Base-by-base conservation (phyloP, 108 stramenopile species). In the Chaetoceros tenuissimus region DNA sequence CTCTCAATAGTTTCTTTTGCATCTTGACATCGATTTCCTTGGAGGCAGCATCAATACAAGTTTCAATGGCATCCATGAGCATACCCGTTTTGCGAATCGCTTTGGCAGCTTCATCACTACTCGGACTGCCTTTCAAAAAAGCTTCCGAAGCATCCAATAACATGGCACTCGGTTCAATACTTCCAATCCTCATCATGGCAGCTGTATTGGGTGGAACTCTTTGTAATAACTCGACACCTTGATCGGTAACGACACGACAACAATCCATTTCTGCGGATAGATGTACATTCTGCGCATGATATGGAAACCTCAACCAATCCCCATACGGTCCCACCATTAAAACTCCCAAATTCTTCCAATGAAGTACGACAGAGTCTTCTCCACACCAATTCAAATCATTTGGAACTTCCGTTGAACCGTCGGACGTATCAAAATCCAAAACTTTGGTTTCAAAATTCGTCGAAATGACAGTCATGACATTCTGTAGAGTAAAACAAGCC, bases 291-390 rank as follows among this genome's bases (percentile, higher is more conserved):
- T 82, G 68, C 34, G 80, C 65, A 43, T 85, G 72, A 55, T 93
- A 94, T 0, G 84, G 85, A 59, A 85, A 96, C 28, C 89, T 79
- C 52, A 94, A 60, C 89, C 91, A 96, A 67, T 98, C 95, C 19
- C 97, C 97, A 64, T 94, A 95, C 0, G 95, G 95, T 1, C 97
- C 97, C 1, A 98, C 94, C 82, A 96, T 85, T 23, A 96, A 65
- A 28, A 96, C 71, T 3, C 95, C 97, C 69, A 94, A 58, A 25
- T 93, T 91, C 34, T 81, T 87, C 90, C 93, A 96, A 58, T 94
- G 90, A 25, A 96, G 59, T 16, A 92, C 92, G 3, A 96, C 94
- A 51, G 86, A 77, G 67, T 98, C 97, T 63, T 95, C 89, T 47
- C 97, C 97, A 55, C 97, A 98, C 95, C 95, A 95, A 53, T 78